phyloP scores from a whole-genome alignment of 1,139 yeast species.

The Geotrichum klebahnii region DNA sequence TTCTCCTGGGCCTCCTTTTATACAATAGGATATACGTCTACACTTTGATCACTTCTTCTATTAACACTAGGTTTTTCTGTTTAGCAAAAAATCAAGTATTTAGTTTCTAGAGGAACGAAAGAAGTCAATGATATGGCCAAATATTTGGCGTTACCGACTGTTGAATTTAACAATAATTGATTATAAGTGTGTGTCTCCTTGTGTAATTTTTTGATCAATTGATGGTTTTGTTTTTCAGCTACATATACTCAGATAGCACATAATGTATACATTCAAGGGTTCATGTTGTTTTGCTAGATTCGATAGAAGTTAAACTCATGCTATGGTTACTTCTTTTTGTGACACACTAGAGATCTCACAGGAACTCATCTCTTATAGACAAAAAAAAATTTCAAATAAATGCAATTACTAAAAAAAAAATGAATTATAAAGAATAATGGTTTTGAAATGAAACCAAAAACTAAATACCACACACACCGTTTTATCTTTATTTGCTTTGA shows the following conservation, averaged over 20 bases:
- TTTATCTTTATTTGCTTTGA: too few species aligned
- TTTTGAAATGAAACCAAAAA: not conserved
- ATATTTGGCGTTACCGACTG: slow-evolving; percentile 19
- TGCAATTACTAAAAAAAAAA: slow-evolving; percentile 1
- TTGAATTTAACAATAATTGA: not conserved
- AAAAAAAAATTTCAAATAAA: slow-evolving; percentile 3
- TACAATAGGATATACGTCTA: slow-evolving; percentile 35
- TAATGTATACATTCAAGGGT: too few species aligned
- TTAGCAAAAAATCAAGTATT: slow-evolving; percentile 34
- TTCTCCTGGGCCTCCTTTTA: slow-evolving; percentile 34
- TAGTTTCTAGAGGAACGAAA: slow-evolving; percentile 38
- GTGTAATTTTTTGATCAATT: too few species aligned
- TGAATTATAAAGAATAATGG: not conserved
- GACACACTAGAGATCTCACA: too few species aligned
- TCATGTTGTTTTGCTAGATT: too few species aligned
- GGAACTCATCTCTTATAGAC: not conserved
- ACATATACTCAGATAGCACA: too few species aligned
- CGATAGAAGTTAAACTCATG: too few species aligned
- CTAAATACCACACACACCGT: not conserved
- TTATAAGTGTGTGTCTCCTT: too few species aligned
- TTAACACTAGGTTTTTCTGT: not conserved
- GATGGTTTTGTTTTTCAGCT: too few species aligned
- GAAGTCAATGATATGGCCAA: slow-evolving; percentile 37
- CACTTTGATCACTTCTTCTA: too few species aligned
- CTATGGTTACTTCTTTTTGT: too few species aligned